Base-by-base conservation (phyloP, 2,329 filamentous ascomycete genomes). In the Aureobasidium vineae region DNA sequence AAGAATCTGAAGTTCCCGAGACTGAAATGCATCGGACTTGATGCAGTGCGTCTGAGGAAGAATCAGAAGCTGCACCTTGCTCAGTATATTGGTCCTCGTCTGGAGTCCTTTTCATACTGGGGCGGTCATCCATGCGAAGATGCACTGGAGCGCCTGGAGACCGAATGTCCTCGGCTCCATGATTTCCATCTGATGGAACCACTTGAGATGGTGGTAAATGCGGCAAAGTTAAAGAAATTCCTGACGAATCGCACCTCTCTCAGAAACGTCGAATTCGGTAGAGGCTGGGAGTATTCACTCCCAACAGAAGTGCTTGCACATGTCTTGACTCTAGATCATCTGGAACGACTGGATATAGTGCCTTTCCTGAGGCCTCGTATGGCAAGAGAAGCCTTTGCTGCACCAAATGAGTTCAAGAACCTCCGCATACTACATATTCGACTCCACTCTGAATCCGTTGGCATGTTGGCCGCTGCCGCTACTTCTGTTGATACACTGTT, bases 121-220 rank as follows among this genome's bases (percentile, higher is more conserved):
- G 54, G 54, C 33, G 54, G 54, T 15, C 54, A 59, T 33, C 54
- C 54, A 6, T 59, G 38, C n/a, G 54, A 59, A 45, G 54, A 59
- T 45, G 54, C 54, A 7, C 38, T 59, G 5, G 54, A 45, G 31
- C 15, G 26, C 19, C 15, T 59, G 54, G 54, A 59, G 19, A 31
- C 40, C 5, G 54, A 59, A 21, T 33, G 38, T 38, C 38, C 54
- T 59, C 40, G 54, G 3, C 13, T 59, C 21, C 23, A 59, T 33
- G 54, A 59, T 19, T 13, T 59, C 0, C 40, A 45, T 21, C 16
- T 45, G 8, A 33, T 33, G 15, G 54, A 59, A 33, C 54, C 54
- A 45, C 54, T 59, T 16, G 54, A 45, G 11, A 3, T 43, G 11
- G 10, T 10, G 26, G 21, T 59, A 0, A 13, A 59, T 5, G 40